Conservation (phyloP, 176 grass and related monocot species). For the Cenchrus purpureus region DNA sequence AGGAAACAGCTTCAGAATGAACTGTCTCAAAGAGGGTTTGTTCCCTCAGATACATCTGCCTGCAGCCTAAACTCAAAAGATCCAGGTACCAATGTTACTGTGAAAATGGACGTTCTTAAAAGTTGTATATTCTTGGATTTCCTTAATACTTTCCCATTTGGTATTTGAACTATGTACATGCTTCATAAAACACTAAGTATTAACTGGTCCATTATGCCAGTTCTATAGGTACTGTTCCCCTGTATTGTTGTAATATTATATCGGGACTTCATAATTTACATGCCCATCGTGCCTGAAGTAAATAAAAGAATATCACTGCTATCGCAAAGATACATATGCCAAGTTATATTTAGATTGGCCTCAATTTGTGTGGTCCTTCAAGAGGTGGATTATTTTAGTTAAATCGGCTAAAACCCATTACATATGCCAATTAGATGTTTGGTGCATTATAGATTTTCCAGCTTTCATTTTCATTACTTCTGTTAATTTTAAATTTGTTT, state of each 20-base stretch:
- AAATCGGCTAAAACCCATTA: background rate
- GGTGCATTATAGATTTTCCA: background rate
- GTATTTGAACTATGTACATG: background rate
- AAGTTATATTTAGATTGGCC: slow-evolving; percentile 16
- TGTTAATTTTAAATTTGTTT: background rate
- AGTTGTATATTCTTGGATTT: background rate
- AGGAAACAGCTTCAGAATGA: slow-evolving; percentile 85
- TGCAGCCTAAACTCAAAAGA: slow-evolving; percentile 86
- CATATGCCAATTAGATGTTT: background rate
- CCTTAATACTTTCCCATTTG: background rate
- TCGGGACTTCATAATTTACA: background rate
- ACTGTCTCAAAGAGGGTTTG: slow-evolving; percentile 77
- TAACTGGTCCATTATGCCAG: background rate
- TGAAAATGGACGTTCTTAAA: slow-evolving; percentile 11
- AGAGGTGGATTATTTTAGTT: slow-evolving; percentile 14
- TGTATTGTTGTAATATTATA: background rate
- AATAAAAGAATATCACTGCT: background rate
- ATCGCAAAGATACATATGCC: background rate
- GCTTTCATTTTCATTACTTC: background rate
- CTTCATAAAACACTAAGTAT: background rate
- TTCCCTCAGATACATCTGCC: slow-evolving; percentile 73
- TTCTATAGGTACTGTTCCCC: background rate
- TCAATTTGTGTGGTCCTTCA: background rate
- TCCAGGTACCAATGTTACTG: slow-evolving; percentile 63
- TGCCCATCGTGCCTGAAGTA: background rate